Conservation (phyloP, 2,329 filamentous ascomycete species). For the Cladophialophora carrionii region DNA sequence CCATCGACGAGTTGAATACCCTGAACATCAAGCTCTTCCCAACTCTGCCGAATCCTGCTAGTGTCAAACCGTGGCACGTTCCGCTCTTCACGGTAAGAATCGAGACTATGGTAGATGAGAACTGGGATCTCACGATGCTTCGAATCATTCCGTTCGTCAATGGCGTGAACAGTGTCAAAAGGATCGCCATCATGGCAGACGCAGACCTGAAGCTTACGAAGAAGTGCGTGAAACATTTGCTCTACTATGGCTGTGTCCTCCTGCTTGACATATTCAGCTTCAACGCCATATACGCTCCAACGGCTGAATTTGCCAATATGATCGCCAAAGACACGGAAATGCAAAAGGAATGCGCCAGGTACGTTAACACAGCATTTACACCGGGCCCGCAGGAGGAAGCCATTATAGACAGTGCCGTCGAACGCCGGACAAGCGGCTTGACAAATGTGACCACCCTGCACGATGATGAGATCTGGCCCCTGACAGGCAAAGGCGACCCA, state of each 20-base stretch:
- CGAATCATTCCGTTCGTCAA: constrained; percentile 81
- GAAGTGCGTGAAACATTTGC: constrained; percentile 81
- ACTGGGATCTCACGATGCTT: constrained; percentile 60
- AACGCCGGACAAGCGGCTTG: constrained; percentile 34
- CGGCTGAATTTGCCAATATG: constrained; percentile 70
- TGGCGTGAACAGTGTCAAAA: constrained; percentile 84
- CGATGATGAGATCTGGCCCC: constrained; percentile 48
- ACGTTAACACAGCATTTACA: constrained; percentile 66
- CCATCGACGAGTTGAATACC: constrained; percentile 93
- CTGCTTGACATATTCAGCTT: constrained; percentile 97
- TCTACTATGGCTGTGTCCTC: constrained; percentile 90
- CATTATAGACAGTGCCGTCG: constrained; percentile 23
- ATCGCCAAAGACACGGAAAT: constrained; percentile 78
- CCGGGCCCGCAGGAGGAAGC: constrained; percentile 39
- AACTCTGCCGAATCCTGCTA: constrained; percentile 73
- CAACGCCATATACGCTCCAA: constrained; percentile 83
- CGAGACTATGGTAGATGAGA: constrained; percentile 57
- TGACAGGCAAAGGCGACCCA: constrained; percentile 43
- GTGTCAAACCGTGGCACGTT: constrained; percentile 86
- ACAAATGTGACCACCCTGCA: constrained; percentile 30
- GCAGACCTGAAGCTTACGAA: constrained; percentile 85
- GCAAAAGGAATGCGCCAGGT: constrained; percentile 84
- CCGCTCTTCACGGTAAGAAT: constrained; percentile 70
- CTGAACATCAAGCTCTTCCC: constrained; percentile 97
- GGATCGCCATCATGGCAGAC: constrained; percentile 81